phyloP scores from a whole-genome alignment of 495 filamentous ascomycete genomes.

The Penicillium tannophilum region DNA sequence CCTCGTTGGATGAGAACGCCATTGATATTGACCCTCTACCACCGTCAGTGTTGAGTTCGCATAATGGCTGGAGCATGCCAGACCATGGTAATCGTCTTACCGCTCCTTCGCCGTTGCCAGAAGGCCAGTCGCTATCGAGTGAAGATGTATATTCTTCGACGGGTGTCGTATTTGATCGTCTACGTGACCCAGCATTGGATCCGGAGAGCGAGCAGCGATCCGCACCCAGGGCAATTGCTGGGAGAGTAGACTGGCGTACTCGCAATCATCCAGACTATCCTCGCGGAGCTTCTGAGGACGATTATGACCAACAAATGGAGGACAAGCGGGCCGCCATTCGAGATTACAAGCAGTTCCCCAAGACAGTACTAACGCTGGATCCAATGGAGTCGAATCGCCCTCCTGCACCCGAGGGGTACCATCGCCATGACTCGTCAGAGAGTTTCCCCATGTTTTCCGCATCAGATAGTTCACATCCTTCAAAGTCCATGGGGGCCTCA shows the following conservation, averaged over 20 bases:
- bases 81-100: constrained; percentile 27
- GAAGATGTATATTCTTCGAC: constrained; percentile 25
- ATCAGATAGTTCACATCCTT: constrained; percentile 60
- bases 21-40: constrained; percentile 46
- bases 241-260: constrained; percentile 44
- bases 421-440: constrained; percentile 74
- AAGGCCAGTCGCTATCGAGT: constrained; percentile 31
- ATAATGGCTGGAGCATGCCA: constrained; percentile 43
- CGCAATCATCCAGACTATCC: constrained; percentile 29
- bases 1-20: constrained; percentile 35
- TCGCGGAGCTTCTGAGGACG: constrained; percentile 39
- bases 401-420: constrained; percentile 42
- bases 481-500: constrained; percentile 47
- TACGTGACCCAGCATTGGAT: constrained; percentile 26
- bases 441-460: constrained; percentile 84
- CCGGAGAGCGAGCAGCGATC: constrained; percentile 42
- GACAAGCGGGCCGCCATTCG: constrained; percentile 47
- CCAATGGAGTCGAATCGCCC: constrained; percentile 36
- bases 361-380: constrained; percentile 48
- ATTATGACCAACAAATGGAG: constrained; percentile 47
- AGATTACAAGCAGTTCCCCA: constrained; percentile 47
- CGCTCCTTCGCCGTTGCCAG: constrained; percentile 20
- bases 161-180: constrained; percentile 23
- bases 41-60: constrained; percentile 46
- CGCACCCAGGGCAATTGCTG: constrained; percentile 48